A percentile compares a stretch with the other conserved stretches of the same genome.
Evolutionary conservation across 139 green algal genomes (phyloP).

Genomic region (Pseudopediastrum boryanum): DNA sequence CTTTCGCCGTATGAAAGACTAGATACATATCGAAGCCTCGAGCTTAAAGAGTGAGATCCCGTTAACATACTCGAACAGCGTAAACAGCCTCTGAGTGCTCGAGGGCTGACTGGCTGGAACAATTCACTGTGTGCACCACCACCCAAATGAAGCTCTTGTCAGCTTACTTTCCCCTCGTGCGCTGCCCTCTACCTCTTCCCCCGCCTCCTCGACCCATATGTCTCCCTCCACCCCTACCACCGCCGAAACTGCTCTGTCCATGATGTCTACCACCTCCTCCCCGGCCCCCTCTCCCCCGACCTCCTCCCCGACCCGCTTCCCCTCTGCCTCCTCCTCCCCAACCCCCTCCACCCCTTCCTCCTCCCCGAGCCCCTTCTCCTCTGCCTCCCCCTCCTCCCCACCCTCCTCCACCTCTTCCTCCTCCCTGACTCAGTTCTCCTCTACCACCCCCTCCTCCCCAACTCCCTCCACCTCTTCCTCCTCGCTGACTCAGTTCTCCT

Average conservation of each 20-base stretch:
- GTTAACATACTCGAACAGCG: too few species aligned
- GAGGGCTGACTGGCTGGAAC: too few species aligned
- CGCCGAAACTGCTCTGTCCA: background rate
- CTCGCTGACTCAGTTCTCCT: background rate
- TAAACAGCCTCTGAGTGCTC: too few species aligned
- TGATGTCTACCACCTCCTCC: background rate
- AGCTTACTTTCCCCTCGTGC: too few species aligned
- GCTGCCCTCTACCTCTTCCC: background rate
- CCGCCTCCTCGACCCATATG: too few species aligned
- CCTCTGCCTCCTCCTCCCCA: background rate
- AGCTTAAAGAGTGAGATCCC: too few species aligned
- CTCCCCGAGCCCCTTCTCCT: background rate
- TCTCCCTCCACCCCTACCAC: background rate
- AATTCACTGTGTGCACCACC: too few species aligned
- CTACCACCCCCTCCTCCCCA: background rate
- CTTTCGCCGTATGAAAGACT: too few species aligned
- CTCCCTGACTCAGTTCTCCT: constrained; percentile 1
- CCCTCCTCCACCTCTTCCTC: background rate
- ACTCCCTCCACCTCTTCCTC: constrained; percentile 9
- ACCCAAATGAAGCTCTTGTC: too few species aligned
- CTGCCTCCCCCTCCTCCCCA: background rate
- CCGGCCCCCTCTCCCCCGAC: background rate
- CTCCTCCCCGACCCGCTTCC: background rate
- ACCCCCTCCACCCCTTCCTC: background rate
- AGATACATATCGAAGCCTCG: too few species aligned